Conservation (phyloP, 2,329 filamentous ascomycete genomes). For the Monosporascus sp. region DNA sequence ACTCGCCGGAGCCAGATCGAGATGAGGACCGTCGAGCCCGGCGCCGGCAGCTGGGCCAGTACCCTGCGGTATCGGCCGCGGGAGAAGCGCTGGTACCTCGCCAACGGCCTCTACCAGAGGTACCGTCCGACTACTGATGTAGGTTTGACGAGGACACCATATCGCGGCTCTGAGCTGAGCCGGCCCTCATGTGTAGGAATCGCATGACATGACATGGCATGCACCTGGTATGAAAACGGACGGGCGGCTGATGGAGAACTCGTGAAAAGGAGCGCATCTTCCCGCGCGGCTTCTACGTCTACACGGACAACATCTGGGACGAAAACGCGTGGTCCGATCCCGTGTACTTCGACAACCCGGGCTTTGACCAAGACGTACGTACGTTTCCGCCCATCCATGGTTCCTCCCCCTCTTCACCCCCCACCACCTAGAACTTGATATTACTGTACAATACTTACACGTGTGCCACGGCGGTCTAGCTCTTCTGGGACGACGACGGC, state of each 20-base stretch:
- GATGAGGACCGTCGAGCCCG: slow-evolving; percentile 45
- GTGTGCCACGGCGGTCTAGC: slow-evolving; percentile 3
- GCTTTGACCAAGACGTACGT: slow-evolving; percentile 48
- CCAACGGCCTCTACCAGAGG: slow-evolving; percentile 38
- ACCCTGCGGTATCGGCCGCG: slow-evolving; percentile 38
- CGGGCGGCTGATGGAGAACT: neutral
- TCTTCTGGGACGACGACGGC: slow-evolving; percentile 40
- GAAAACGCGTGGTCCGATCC: slow-evolving; percentile 47
- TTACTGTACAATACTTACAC: neutral
- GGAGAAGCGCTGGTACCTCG: slow-evolving; percentile 40
- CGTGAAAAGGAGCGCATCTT: slow-evolving; percentile 37
- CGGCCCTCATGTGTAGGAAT: no score
- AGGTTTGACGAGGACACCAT: neutral
- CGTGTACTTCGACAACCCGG: slow-evolving; percentile 47
- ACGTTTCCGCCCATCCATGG: no score
- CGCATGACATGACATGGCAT: neutral
- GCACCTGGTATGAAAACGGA: neutral
- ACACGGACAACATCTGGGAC: slow-evolving; percentile 47
- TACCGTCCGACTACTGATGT: slow-evolving; percentile 33
- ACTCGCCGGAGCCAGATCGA: slow-evolving; percentile 46
- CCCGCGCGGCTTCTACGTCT: slow-evolving; percentile 49
- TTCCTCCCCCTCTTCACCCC: neutral
- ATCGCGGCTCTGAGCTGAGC: no score
- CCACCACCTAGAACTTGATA: neutral
- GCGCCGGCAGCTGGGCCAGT: slow-evolving; percentile 43